Base-by-base conservation (phyloP, 805 yeast genomes). In the Metschnikowia vanudenii region DNA sequence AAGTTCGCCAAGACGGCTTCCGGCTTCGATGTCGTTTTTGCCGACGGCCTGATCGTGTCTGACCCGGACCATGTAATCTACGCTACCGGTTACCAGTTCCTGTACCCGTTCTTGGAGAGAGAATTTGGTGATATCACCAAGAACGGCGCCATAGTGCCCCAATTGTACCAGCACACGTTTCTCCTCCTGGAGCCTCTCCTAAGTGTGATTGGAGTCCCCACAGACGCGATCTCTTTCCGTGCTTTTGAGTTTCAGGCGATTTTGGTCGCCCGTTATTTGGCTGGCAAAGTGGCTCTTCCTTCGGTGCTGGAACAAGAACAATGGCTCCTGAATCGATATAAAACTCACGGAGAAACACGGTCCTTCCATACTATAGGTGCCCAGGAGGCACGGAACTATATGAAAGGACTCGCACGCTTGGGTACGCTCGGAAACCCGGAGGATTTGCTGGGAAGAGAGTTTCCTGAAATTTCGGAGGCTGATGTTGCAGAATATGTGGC, bases 1-100 rank as follows among this genome's bases (percentile, higher is more conserved):
- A 47, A 53, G 33, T 62, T 56, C 45, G 66, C 59, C 1, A 31
- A 55, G 6, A 48, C 45, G 1, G 64, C 67, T 39, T 56, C 69
- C 0, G 47, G 52, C 14, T 59, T 64, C 37, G 53, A 57, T 22
- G 66, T 82, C 1, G 57, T 62, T 11, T 78, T 83, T 47, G 68
- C 54, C 3, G 80, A 80, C 52, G 89, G 85, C 2, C 53, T 62
- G 2, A 61, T 55, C 10, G 47, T 82, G 2, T 54, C 55, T 1
- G 70, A 69, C 31, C 76, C 85, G 34, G 91, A 86, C 51, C 57
- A 59, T 18, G 67, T 88, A 8, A 67, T 87, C 9, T 85, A 82
- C 61, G 85, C 88, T 41, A 87, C 96, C 0, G 96, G 96, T 1
- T 88, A 85, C 62, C 68, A 80, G 38, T 81, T 81, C 57, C 75